A percentile compares a stretch with the other conserved stretches of the same genome.
phyloP scores from a whole-genome alignment of 768 basidiomycete genomes.

The Pleurotus djamor region DNA sequence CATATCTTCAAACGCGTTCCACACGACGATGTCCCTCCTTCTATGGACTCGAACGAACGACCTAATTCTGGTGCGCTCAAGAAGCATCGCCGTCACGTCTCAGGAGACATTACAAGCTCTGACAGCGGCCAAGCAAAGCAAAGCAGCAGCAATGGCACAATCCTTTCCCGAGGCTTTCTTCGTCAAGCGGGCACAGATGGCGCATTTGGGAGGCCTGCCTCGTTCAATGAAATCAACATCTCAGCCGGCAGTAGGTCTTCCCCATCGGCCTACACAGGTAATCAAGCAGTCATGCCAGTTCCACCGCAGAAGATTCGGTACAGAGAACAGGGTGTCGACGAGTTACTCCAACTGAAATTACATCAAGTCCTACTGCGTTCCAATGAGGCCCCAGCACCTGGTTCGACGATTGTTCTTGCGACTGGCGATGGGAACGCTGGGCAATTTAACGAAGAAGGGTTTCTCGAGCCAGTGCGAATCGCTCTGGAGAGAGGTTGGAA shows the following conservation, averaged over 20 bases:
- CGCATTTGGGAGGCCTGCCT: neutral
- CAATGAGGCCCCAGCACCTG: constrained; percentile 56
- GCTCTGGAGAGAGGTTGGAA: constrained; percentile 90
- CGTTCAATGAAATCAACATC: constrained; percentile 6
- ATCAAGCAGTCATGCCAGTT: constrained; percentile 17
- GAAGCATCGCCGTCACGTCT: constrained; percentile 24
- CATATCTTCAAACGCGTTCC: constrained; percentile 70
- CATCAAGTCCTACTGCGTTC: constrained; percentile 79
- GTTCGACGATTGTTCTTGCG: constrained; percentile 84
- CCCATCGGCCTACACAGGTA: constrained; percentile 10
- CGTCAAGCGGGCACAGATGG: constrained; percentile 13
- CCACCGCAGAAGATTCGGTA: constrained; percentile 41
- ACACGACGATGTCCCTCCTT: constrained; percentile 40
- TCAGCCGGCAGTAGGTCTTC: neutral
- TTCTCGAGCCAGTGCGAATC: constrained; percentile 81
- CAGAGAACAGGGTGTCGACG: constrained; percentile 94
- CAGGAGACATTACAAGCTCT: constrained; percentile 24
- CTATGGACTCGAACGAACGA: neutral
- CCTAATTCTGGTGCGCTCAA: neutral
- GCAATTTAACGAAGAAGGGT: constrained; percentile 92
- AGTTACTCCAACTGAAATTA: constrained; percentile 89
- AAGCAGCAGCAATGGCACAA: constrained; percentile 8
- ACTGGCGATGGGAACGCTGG: constrained; percentile 94
- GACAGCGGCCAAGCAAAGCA: constrained; percentile 13
- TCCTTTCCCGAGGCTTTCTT: constrained; percentile 11